Evolutionary conservation across 176 grass and related monocot genomes (phyloP).

Genomic region (Paspalum notatum): DNA sequence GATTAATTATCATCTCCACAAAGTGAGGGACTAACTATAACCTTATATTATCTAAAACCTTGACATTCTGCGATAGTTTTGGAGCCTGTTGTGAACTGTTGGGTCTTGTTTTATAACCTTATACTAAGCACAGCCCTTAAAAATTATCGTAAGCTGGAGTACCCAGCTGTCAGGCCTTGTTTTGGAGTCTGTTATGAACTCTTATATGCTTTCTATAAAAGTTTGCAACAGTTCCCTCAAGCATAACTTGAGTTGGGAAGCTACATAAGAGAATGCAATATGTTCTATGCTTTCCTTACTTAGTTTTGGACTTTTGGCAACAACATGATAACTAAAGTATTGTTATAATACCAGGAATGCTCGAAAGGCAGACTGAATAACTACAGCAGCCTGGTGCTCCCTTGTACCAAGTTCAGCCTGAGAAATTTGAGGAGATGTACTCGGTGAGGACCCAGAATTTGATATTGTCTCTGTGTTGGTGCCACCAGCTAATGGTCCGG

Average conservation of each 20-base stretch:
- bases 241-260: constrained; percentile 5
- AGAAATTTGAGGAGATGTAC: constrained; percentile 45
- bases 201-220: too few relatives aligned
- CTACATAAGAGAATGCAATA: not conserved
- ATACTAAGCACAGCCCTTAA: too few relatives aligned
- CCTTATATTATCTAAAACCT: not conserved
- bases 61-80: too few relatives aligned
- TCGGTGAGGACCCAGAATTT: constrained; percentile 43
- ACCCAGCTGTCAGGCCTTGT: too few relatives aligned
- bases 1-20: constrained; percentile 19
- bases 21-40: constrained; percentile 25
- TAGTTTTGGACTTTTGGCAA: constrained; percentile 11
- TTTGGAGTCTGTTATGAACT: too few relatives aligned
- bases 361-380: constrained; percentile 92
- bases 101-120: too few relatives aligned
- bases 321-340: not conserved
- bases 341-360: constrained; percentile 80
- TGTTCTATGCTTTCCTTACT: constrained; percentile 12
- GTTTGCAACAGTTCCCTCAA: constrained; percentile 20
- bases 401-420: constrained; percentile 51
- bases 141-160: too few relatives aligned
- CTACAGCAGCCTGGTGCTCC: constrained; percentile 69
- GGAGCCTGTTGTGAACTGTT: too few relatives aligned
- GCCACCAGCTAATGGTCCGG: constrained; percentile 38
- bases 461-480: constrained; percentile 39